Conservation (phyloP, 768 basidiomycete species). For the Thelephora aurantiotincta region DNA sequence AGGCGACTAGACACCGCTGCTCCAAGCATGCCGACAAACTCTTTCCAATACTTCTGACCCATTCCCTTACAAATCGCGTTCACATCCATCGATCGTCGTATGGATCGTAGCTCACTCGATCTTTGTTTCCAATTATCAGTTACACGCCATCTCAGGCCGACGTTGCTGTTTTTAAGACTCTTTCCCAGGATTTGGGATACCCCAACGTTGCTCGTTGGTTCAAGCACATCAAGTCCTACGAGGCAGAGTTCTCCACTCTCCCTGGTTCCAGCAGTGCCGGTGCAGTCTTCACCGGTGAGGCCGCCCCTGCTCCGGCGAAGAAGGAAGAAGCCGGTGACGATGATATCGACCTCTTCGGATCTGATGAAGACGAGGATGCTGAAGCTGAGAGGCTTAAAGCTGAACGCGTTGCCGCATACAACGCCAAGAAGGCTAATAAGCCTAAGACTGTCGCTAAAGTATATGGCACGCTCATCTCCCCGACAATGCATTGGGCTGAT, state of each 20-base stretch:
- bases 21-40: constrained; percentile 56
- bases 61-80: not conserved
- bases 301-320: constrained; percentile 16
- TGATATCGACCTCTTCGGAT: constrained; percentile 69
- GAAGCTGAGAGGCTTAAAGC: constrained; percentile 52
- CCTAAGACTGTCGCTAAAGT: constrained; percentile 84
- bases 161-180: constrained; percentile 78
- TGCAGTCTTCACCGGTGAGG: constrained; percentile 49
- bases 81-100: not conserved
- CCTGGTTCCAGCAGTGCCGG: constrained; percentile 79
- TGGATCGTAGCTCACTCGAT: constrained; percentile 1
- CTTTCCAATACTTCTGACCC: constrained; percentile 64
- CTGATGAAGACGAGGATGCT: constrained; percentile 34
- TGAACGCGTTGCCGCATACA: constrained; percentile 87
- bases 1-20: constrained; percentile 87
- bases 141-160: constrained; percentile 91
- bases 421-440: constrained; percentile 86
- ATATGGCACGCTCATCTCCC: constrained; percentile 8
- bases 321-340: constrained; percentile 24
- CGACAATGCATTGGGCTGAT: constrained; percentile 1
- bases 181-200: constrained; percentile 44
- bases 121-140: constrained; percentile 25
- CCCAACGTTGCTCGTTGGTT: constrained; percentile 87
- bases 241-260: constrained; percentile 61
- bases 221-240: constrained; percentile 83